Evolutionary conservation across 371 early-diverging fungal genomes (phyloP).

Genomic region (Saksenaea oblongispora): DNA sequence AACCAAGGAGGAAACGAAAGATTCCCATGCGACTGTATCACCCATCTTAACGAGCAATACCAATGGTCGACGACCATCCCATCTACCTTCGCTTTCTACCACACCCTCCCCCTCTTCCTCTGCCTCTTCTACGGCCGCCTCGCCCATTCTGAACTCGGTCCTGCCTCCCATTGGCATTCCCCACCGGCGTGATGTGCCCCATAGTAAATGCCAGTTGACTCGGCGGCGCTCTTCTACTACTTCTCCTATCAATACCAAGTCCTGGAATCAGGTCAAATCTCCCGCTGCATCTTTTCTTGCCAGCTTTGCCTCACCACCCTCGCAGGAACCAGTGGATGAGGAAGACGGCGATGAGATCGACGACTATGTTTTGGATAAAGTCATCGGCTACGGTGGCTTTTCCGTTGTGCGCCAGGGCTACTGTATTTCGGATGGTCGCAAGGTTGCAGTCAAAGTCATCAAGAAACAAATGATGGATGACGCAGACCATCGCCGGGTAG

Average conservation of each 20-base stretch:
- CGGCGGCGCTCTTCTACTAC: conserved; percentile 15
- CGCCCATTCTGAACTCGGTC: conserved; percentile 9
- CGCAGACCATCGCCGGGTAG: conserved; percentile 23
- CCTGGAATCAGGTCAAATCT: conserved; percentile 52
- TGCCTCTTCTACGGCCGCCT: conserved; percentile 10
- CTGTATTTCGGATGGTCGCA: conserved; percentile 28
- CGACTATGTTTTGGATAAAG: conserved; percentile 55
- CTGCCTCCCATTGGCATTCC: neutral
- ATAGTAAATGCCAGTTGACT: conserved; percentile 16
- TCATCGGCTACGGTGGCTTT: conserved; percentile 71
- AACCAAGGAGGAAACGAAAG: neutral
- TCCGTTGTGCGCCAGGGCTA: conserved; percentile 66
- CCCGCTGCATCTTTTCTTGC: conserved; percentile 68
- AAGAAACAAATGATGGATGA: conserved; percentile 24
- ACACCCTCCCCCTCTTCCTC: conserved; percentile 18
- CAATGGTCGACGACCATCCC: conserved; percentile 4
- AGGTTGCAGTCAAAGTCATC: conserved; percentile 62
- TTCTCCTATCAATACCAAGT: conserved; percentile 32
- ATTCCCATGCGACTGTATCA: neutral
- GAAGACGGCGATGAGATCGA: conserved; percentile 69
- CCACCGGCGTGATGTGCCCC: conserved; percentile 8
- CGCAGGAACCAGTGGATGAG: conserved; percentile 22
- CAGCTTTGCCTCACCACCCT: conserved; percentile 44
- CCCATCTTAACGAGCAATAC: neutral
- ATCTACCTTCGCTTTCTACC: conserved; percentile 9